Base-by-base conservation (phyloP, 768 basidiomycete species). In the Boletus sp. region DNA sequence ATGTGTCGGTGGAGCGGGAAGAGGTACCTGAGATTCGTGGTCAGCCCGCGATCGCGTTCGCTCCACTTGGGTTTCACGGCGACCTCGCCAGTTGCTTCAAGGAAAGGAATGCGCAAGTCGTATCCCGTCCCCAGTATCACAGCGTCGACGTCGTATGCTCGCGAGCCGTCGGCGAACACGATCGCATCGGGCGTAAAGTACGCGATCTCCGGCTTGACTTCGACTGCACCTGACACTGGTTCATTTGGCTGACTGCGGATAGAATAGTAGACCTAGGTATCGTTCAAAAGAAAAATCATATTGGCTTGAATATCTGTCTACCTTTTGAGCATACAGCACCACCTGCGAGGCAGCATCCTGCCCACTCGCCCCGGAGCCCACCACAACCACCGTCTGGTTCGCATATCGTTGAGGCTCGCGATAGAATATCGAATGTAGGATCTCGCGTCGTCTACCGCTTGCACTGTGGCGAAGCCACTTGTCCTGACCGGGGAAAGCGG, bases 81-180 rank as follows among this genome's bases (percentile, higher is more conserved):
- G 52, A 54, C 50, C 47, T 61, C 57, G 1, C 64, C 64, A 59
- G 69, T 54, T 70, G 65, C 7, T 67, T 71, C 53, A 30, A 78
- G 67, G 76, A 85, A 85, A 0, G 83, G 83, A 7, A 83, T 71
- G 20, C 73, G 74, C 48, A 79, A 57, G 54, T 83, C 74, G 63
- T 86, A 86, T 8, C 85, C 84, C 0, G 83, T 85, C 0, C 70
- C 82, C 14, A 84, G 76, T 29, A 85, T 62, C 36, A 86, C 70
- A 7, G 74, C 61, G 56, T 84, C 80, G 30, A 81, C 75, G 40
- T 76, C 71, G 17, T 55, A 37, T 4, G 75, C 54, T 1, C 64
- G 55, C 1, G 79, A 76, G 14, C 78, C 80, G 62, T 85, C 83
- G 0, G 60, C 61, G 59, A 86, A 83, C 15, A 80, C 73, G 33